Conservation (phyloP, 23 red algal genomes). For the Chondrus crispus region DNA sequence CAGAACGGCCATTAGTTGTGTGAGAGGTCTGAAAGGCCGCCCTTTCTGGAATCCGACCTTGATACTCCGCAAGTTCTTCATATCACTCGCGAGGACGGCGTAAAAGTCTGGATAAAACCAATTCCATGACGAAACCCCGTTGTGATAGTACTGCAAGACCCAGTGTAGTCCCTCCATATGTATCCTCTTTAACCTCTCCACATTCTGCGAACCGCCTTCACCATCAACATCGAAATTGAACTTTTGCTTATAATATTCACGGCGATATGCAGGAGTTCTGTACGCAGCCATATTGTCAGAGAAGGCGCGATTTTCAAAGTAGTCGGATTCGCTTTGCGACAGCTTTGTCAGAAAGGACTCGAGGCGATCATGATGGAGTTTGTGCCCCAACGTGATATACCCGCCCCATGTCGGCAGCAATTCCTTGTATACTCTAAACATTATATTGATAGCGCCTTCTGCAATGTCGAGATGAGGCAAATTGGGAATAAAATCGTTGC, state of each 20-base stretch:
- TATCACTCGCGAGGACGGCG: conserved; percentile 81
- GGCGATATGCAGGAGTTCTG: conserved; percentile 52
- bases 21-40: conserved; percentile 82
- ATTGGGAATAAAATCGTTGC: conserved; percentile 97
- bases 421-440: conserved; percentile 93
- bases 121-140: conserved; percentile 90
- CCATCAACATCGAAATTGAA: conserved; percentile 60
- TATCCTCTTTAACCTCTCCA: conserved; percentile 46
- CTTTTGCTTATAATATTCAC: conserved; percentile 81
- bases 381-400: conserved; percentile 80
- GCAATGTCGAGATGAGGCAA: conserved; percentile 92
- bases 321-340: conserved; percentile 73
- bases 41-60: conserved; percentile 79
- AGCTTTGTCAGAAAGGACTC: conserved; percentile 79
- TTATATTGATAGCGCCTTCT: conserved; percentile 90
- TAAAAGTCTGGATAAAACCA: conserved; percentile 97
- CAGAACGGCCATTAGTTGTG: conserved; percentile 90
- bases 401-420: conserved; percentile 86
- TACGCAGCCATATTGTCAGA: conserved; percentile 72
- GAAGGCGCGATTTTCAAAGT: conserved; percentile 77
- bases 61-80: conserved; percentile 55
- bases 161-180: conserved; percentile 97
- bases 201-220: neutral
- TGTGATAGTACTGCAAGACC: conserved; percentile 98
- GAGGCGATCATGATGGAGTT: conserved; percentile 81